Evolutionary conservation across 305 asterid genomes (phyloP).

Genomic region (Solanum aculeatissimum): DNA sequence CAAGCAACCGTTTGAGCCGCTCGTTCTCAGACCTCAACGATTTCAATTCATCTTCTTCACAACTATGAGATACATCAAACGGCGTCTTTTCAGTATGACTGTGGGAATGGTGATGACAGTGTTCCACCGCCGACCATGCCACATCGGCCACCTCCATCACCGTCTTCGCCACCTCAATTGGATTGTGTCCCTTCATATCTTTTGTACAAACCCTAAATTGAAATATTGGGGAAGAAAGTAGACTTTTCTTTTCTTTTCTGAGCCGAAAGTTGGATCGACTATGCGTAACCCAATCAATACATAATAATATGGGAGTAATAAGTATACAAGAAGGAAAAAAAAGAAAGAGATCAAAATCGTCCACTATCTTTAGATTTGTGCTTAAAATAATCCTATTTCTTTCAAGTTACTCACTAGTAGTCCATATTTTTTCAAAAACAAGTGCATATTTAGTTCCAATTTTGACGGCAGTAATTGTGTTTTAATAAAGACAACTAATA

Average conservation of each 20-base stretch:
- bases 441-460: neutral
- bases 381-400: neutral
- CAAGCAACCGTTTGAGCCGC: slow-evolving; percentile 59
- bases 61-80: neutral
- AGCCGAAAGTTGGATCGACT: neutral
- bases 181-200: slow-evolving; percentile 21
- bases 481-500: neutral
- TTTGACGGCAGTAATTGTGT: neutral
- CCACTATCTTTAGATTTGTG: neutral
- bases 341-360: neutral
- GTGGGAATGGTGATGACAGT: slow-evolving; percentile 40
- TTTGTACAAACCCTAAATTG: neutral
- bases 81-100: slow-evolving; percentile 4
- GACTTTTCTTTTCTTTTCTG: neutral
- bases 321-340: neutral
- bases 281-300: neutral
- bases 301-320: neutral
- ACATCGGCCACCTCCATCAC: slow-evolving; percentile 94
- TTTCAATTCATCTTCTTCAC: slow-evolving; percentile 22
- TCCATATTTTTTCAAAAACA: neutral
- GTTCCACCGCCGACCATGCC: slow-evolving; percentile 75
- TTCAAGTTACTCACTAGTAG: neutral
- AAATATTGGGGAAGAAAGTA: neutral
- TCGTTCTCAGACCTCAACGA: slow-evolving; percentile 50
- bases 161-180: slow-evolving; percentile 77